These are phyloP conservation scores for Magnolia changhungtana DNA, from an alignment of 164 flowering plant species.

Conservation along the genomic window DNA sequence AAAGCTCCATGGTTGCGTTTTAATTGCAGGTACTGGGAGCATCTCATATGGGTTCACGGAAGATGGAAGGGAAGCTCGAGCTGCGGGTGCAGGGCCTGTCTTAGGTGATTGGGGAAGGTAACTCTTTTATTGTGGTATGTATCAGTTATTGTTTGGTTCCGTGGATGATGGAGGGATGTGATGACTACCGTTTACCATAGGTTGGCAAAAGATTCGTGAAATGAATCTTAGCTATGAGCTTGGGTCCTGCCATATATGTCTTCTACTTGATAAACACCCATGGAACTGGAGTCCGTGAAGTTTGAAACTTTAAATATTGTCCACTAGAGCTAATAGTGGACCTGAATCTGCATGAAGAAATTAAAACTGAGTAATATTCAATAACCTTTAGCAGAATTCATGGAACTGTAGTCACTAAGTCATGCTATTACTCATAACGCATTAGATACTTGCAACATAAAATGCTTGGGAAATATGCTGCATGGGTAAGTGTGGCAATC, in stretches of 20 bases:
- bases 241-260: neutral
- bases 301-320: too few relatives aligned
- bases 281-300: neutral
- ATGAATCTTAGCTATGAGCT: neutral
- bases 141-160: neutral
- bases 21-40: slow-evolving; percentile 92
- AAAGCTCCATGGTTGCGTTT: slow-evolving; percentile 91
- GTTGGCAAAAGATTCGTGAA: neutral
- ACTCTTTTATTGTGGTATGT: neutral
- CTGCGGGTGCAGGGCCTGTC: slow-evolving; percentile 96
- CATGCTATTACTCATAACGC: too few relatives aligned
- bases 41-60: slow-evolving; percentile 85
- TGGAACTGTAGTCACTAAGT: too few relatives aligned
- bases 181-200: neutral
- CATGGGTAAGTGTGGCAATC: too few relatives aligned
- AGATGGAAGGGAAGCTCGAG: slow-evolving; percentile 92
- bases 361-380: neutral
- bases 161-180: neutral
- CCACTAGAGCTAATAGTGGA: neutral
- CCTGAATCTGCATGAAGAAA: neutral
- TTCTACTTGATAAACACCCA: neutral
- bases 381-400: too few relatives aligned
- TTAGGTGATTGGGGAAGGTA: slow-evolving; percentile 99
- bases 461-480: too few relatives aligned
- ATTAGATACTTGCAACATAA: too few relatives aligned